Percentiles rank a stretch among this genome's conserved stretches.
These are phyloP conservation scores for Dactylellina leptospora DNA, from an alignment of 2,329 filamentous ascomycete genomes.

Conservation along the genomic window DNA sequence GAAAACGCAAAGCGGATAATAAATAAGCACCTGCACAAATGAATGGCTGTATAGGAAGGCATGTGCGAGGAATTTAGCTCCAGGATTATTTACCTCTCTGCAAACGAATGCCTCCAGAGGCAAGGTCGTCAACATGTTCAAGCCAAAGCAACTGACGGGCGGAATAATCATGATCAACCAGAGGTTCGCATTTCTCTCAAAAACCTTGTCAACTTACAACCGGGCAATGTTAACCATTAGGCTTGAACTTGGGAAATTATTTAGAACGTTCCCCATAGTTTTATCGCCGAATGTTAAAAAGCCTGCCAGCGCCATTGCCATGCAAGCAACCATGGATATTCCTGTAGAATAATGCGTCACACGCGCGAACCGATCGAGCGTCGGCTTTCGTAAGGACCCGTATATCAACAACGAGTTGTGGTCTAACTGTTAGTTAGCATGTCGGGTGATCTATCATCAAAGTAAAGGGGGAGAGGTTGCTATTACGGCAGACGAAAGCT, in stretches of 20 bases:
- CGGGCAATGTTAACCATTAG: conserved; percentile 93
- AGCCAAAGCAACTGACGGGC: conserved; percentile 74
- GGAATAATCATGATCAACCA: neutral
- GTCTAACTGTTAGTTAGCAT: conserved; percentile 63
- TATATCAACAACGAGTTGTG: conserved; percentile 99
- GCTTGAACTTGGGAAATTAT: conserved; percentile 94
- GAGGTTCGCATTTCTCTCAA: neutral
- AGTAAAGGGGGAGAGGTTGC: neutral
- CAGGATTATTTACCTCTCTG: conserved; percentile 67
- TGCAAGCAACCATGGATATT: conserved; percentile 89
- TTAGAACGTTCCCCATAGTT: conserved; percentile 93
- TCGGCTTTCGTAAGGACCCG: conserved; percentile 90
- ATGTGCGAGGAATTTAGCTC: conserved; percentile 66
- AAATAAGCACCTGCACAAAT: conserved; percentile 65
- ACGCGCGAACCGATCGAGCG: conserved; percentile 89
- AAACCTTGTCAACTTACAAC: conserved; percentile 64
- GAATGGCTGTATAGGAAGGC: conserved; percentile 71
- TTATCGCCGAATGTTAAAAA: conserved; percentile 93
- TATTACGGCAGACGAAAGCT: conserved; percentile 74
- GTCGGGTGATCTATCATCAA: neutral
- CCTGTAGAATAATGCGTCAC: conserved; percentile 94
- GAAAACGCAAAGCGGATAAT: no score
- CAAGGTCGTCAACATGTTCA: conserved; percentile 98
- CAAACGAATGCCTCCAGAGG: conserved; percentile 98
- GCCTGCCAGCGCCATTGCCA: conserved; percentile 85